Base-by-base conservation (phyloP, 805 yeast genomes). In the Saccharomycopsis synnaedendra region DNA sequence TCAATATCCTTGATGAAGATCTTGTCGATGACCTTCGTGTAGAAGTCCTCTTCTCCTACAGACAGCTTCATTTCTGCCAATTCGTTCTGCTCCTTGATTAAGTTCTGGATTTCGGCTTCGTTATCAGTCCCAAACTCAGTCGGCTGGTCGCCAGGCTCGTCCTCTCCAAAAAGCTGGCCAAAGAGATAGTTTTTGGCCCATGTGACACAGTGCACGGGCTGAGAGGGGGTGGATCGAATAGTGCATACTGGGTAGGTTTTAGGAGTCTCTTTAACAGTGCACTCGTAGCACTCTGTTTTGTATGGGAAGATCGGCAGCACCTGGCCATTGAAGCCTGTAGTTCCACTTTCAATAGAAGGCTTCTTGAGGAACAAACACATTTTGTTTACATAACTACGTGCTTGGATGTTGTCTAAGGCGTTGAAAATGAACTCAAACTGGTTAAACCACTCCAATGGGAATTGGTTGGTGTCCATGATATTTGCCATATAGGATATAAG, bases 171-270 rank as follows among this genome's bases (percentile, higher is more conserved):
- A 36, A 93, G 67, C 58, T 87, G 94, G 29, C 76, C 72, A 60
- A 93, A 88, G 45, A 93, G 65, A 59, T 86, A 94, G 56, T 84
- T 86, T 60, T 93, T 93, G 5, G 97, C 95, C 99, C 99, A 93
- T 1, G 94, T 95, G 30, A 93, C 82, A 62, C 96, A 88, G 60
- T 93, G 99, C 4, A 93, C 82, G 0, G 97, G 97, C 59, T 85
- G 88, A 0, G 96, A 85, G 0, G 99, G 99, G 0, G 98, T 93
- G 4, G 96, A 86, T 54, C 99, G 72, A 50, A 93, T 93, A 0
- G 98, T 93, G 62, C 99, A 93, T 1, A 93, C 96, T 0, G 99
- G 97, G 62, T 79, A 93, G 0, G 93, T 74, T 58, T 85, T 88
- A 4, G 97, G 96, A 0, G 94, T 80, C 36, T 80, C 93, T 58